Percentiles rank a stretch among this genome's conserved stretches.
phyloP scores from a whole-genome alignment of 2,329 filamentous ascomycete genomes.

The Colletotrichum costaricense region DNA sequence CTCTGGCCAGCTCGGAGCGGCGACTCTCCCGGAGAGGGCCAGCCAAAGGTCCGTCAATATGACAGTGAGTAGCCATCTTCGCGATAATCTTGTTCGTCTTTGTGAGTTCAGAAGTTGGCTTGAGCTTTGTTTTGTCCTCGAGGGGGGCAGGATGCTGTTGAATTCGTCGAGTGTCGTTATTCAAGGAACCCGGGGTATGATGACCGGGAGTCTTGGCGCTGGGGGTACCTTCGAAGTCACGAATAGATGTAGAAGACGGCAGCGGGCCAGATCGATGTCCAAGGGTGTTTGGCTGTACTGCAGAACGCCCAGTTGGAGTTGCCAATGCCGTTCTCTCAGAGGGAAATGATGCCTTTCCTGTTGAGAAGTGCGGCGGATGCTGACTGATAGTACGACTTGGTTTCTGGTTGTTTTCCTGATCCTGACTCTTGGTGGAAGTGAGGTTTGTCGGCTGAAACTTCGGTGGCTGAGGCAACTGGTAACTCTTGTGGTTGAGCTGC shows the following conservation, averaged over 20 bases:
- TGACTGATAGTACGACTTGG: background rate
- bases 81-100: slow-evolving; percentile 1
- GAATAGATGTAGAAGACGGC: background rate
- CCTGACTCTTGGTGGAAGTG: background rate
- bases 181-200: background rate
- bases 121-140: slow-evolving; percentile 9
- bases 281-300: background rate
- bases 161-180: background rate
- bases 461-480: slow-evolving; percentile 23
- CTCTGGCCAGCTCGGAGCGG: slow-evolving; percentile 31
- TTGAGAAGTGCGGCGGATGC: background rate
- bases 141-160: slow-evolving; percentile 5
- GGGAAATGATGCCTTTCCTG: slow-evolving; percentile 8
- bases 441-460: slow-evolving; percentile 9
- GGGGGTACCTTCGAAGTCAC: background rate
- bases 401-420: background rate
- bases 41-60: slow-evolving; percentile 33
- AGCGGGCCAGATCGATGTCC: slow-evolving; percentile 21
- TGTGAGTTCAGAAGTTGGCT: background rate
- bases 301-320: slow-evolving; percentile 15
- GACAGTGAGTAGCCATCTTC: slow-evolving; percentile 34
- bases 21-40: slow-evolving; percentile 35
- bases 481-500: slow-evolving; percentile 4
- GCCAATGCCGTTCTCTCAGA: slow-evolving; percentile 7
- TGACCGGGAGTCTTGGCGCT: slow-evolving; percentile 9